Percentiles rank a stretch among this genome's conserved stretches.
These are phyloP conservation scores for Sodiomyces alkalinus DNA, from an alignment of 2,329 filamentous ascomycete species.

Conservation along the genomic window DNA sequence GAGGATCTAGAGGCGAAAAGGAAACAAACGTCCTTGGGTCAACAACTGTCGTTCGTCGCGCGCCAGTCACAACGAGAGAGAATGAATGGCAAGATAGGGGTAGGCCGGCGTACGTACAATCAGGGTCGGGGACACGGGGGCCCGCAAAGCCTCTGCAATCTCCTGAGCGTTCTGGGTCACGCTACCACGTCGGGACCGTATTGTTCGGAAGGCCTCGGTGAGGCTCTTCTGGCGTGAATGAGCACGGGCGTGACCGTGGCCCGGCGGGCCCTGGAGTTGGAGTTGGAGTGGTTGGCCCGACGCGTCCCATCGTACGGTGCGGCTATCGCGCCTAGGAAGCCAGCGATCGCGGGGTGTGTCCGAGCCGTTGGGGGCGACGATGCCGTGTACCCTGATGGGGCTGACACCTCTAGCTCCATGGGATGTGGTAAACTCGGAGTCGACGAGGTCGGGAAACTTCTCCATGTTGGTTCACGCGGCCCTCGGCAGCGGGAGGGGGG, in stretches of 20 bases:
- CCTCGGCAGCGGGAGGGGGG: too few relatives aligned
- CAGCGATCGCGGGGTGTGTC: conserved; percentile 34
- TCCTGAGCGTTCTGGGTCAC: conserved; percentile 89
- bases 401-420: conserved; percentile 8
- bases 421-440: conserved; percentile 15
- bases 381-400: conserved; percentile 14
- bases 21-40: too few relatives aligned
- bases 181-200: conserved; percentile 67
- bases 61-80: too few relatives aligned
- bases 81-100: too few relatives aligned
- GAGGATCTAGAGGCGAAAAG: conserved; percentile 45
- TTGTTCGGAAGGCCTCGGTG: conserved; percentile 71
- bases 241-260: conserved; percentile 14
- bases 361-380: conserved; percentile 11
- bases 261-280: not conserved
- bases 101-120: conserved; percentile 43
- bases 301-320: conserved; percentile 15
- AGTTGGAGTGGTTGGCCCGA: conserved; percentile 6
- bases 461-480: too few relatives aligned
- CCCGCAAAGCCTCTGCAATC: conserved; percentile 77
- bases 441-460: conserved; percentile 42
- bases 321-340: conserved; percentile 41
- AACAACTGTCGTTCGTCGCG: too few relatives aligned
- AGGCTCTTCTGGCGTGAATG: conserved; percentile 75
- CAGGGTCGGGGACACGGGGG: conserved; percentile 75